Evolutionary conservation across 495 filamentous ascomycete genomes (phyloP).

Genomic region (Pyrenula massariospora): DNA sequence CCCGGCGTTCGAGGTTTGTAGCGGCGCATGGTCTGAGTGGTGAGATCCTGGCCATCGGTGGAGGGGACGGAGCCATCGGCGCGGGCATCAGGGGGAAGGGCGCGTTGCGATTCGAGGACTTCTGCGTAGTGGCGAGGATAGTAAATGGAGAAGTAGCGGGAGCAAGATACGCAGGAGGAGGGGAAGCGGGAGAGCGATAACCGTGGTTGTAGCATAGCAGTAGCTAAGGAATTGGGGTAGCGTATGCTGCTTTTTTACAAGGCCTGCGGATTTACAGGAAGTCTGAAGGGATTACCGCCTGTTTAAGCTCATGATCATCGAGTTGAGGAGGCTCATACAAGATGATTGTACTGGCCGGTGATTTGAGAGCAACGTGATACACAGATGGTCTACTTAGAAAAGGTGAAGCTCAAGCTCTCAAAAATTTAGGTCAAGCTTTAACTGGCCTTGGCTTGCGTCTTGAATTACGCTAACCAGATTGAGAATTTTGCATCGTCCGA

Average conservation of each 20-base stretch:
- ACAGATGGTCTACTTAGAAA: no score
- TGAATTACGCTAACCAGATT: background rate
- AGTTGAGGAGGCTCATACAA: no score
- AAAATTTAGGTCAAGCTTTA: background rate
- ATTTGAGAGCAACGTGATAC: no score
- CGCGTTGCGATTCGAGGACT: constrained; percentile 21
- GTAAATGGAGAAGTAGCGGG: constrained; percentile 25
- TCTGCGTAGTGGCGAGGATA: constrained; percentile 45
- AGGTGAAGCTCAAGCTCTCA: no score
- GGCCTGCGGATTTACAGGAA: no score
- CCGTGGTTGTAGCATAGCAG: constrained; percentile 54
- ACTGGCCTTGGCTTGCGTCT: background rate
- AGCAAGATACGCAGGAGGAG: constrained; percentile 29
- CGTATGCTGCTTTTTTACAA: no score
- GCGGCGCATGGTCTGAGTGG: constrained; percentile 37
- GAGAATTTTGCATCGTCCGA: background rate
- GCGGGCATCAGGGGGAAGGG: constrained; percentile 16
- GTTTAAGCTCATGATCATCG: no score
- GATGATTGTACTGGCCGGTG: no score
- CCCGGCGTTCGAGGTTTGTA: constrained; percentile 95
- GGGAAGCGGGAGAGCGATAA: constrained; percentile 38
- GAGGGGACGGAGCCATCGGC: constrained; percentile 30
- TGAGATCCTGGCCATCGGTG: constrained; percentile 23
- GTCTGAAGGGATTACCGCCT: no score
- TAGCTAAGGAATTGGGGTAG: no score